Conservation (phyloP, 306 rosid species). For the Pachyrhizus erosus region DNA sequence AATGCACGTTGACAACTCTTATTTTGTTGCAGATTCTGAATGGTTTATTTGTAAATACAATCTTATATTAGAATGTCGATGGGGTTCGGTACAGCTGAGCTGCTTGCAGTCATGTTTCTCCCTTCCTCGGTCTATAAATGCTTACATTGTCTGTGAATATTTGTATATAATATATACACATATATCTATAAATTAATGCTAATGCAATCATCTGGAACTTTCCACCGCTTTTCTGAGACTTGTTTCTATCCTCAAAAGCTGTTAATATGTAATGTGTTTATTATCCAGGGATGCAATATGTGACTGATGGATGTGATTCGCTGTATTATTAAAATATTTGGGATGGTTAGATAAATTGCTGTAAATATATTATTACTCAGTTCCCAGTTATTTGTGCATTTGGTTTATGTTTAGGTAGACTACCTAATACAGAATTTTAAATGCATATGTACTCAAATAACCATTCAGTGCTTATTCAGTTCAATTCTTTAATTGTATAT, state of each 20-base stretch:
- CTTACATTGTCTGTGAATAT: slow-evolving; percentile 45
- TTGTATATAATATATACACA: too few relatives aligned
- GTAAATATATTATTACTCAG: neutral
- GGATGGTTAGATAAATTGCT: slow-evolving; percentile 7
- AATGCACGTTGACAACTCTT: slow-evolving; percentile 9
- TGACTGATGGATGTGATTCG: slow-evolving; percentile 12
- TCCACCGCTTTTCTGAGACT: slow-evolving; percentile 15
- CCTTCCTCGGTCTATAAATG: slow-evolving; percentile 28
- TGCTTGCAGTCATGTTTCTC: slow-evolving; percentile 22
- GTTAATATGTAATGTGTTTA: slow-evolving; percentile 38
- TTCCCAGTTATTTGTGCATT: neutral
- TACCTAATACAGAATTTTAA: neutral
- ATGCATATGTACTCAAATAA: neutral
- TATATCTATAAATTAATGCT: slow-evolving; percentile 35
- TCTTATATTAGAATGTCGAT: slow-evolving; percentile 31
- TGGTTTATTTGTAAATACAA: slow-evolving; percentile 31
- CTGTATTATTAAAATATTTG: neutral
- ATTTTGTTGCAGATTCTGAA: slow-evolving; percentile 52
- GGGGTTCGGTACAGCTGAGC: slow-evolving; percentile 41
- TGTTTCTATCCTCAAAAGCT: slow-evolving; percentile 33
- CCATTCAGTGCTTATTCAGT: neutral
- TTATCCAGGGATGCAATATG: slow-evolving; percentile 21
- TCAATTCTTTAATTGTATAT: neutral
- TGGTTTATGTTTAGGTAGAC: neutral
- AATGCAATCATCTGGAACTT: slow-evolving; percentile 40